Evolutionary conservation across 2,329 filamentous ascomycete species (phyloP).

Genomic region (Lasiodiplodia hormozganensis): DNA sequence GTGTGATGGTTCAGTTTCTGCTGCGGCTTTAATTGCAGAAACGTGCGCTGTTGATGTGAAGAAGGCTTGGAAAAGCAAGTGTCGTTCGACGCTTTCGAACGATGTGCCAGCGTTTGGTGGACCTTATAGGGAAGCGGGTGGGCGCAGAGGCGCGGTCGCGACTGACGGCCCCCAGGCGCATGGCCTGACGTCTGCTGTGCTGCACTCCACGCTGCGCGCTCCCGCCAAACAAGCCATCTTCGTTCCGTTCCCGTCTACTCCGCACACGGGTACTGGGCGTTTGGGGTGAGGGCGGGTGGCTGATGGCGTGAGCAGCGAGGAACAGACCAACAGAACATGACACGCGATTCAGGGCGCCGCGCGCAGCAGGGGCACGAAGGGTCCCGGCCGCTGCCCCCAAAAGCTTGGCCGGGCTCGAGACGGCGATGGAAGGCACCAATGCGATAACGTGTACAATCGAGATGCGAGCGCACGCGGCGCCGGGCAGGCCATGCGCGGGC

Average conservation of each 20-base stretch:
- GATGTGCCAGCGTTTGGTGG: background rate
- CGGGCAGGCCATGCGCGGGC: background rate
- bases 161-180: background rate
- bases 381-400: background rate
- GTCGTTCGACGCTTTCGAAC: background rate
- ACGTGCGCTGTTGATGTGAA: background rate
- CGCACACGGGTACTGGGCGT: constrained; percentile 13
- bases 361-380: constrained; percentile 1
- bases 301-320: constrained; percentile 17
- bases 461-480: constrained; percentile 5
- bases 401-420: background rate
- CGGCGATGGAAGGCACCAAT: background rate
- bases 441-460: constrained; percentile 1
- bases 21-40: background rate
- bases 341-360: background rate
- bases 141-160: background rate
- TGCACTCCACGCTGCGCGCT: constrained; percentile 26
- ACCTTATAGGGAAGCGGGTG: background rate
- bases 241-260: constrained; percentile 14
- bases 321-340: background rate
- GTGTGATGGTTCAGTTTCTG: background rate
- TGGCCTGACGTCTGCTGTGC: constrained; percentile 23
- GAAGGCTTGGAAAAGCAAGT: background rate
- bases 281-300: background rate
- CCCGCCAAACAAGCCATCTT: constrained; percentile 23